These are phyloP conservation scores for Tulasnella sp. DNA, from an alignment of 768 basidiomycete species.

Conservation along the genomic window DNA sequence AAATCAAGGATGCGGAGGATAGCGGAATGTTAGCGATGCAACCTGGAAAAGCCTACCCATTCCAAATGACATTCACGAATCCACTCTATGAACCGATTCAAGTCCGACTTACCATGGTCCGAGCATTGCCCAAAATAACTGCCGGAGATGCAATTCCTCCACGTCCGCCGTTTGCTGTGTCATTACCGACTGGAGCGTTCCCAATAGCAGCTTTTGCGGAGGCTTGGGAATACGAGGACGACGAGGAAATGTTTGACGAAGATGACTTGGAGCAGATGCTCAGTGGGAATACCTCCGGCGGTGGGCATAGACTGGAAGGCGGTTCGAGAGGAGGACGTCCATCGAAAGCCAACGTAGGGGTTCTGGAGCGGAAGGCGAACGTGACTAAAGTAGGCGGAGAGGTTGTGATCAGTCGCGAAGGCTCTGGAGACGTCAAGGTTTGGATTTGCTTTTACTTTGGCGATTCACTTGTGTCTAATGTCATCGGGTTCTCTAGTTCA, in stretches of 20 bases:
- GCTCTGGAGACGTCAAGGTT: constrained; percentile 68
- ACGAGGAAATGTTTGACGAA: constrained; percentile 57
- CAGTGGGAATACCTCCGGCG: constrained; percentile 30
- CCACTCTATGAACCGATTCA: constrained; percentile 94
- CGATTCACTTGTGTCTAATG: neutral
- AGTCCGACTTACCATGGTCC: constrained; percentile 73
- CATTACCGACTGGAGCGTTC: constrained; percentile 67
- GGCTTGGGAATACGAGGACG: constrained; percentile 97
- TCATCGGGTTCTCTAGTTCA: constrained; percentile 46
- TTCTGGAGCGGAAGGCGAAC: constrained; percentile 84
- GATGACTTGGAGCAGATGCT: constrained; percentile 27
- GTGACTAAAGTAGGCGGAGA: constrained; percentile 82
- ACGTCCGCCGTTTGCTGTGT: constrained; percentile 66
- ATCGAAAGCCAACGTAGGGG: constrained; percentile 39
- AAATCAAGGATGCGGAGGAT: constrained; percentile 18
- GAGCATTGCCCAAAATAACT: constrained; percentile 35
- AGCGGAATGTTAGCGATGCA: constrained; percentile 35
- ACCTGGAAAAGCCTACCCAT: constrained; percentile 73
- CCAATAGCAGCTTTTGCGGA: constrained; percentile 85
- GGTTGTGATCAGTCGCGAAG: constrained; percentile 72
- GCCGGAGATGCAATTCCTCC: constrained; percentile 21
- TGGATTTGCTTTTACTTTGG: constrained; percentile 20
- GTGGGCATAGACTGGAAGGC: constrained; percentile 37
- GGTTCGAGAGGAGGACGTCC: constrained; percentile 28
- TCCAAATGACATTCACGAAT: constrained; percentile 86